Percentiles rank a stretch among this genome's conserved stretches.
Evolutionary conservation across 169 alveolate species (phyloP).

Genomic region (Cryptosporidium xiaoi): DNA sequence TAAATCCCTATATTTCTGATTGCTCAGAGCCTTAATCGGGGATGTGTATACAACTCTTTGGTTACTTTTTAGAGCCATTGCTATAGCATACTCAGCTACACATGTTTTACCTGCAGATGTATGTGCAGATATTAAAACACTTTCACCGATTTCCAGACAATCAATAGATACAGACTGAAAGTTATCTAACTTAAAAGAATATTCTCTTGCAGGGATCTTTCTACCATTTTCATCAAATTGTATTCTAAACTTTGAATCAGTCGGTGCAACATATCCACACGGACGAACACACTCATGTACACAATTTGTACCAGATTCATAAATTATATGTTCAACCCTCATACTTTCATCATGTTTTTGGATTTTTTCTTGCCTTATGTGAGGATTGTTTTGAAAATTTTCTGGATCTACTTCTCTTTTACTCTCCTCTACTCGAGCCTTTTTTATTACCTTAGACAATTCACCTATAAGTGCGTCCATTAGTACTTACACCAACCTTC

Average conservation of each 20-base stretch:
- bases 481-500: too few species aligned
- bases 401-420: too few species aligned
- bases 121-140: slow-evolving; percentile 99
- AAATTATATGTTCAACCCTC: slow-evolving; percentile 52
- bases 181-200: slow-evolving; percentile 93
- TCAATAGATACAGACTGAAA: slow-evolving; percentile 95
- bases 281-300: slow-evolving; percentile 72
- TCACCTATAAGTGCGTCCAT: too few species aligned
- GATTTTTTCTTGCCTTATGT: too few species aligned
- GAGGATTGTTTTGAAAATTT: too few species aligned
- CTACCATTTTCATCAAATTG: slow-evolving; percentile 62
- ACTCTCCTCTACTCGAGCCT: too few species aligned
- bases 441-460: too few species aligned
- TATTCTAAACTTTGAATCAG: slow-evolving; percentile 38
- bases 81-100: slow-evolving; percentile 99
- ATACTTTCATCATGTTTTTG: slow-evolving; percentile 29
- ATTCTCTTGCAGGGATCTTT: slow-evolving; percentile 89
- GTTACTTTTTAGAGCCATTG: slow-evolving; percentile 94
- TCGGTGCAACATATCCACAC: slow-evolving; percentile 70
- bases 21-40: slow-evolving; percentile 99
- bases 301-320: slow-evolving; percentile 69
- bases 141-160: slow-evolving; percentile 94
- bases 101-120: slow-evolving; percentile 99
- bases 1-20: slow-evolving; percentile 98
- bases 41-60: slow-evolving; percentile 98